A percentile compares a stretch with the other conserved stretches of the same genome.
These are phyloP conservation scores for Boletus coccyginus DNA, from an alignment of 768 basidiomycete genomes.

Conservation along the genomic window DNA sequence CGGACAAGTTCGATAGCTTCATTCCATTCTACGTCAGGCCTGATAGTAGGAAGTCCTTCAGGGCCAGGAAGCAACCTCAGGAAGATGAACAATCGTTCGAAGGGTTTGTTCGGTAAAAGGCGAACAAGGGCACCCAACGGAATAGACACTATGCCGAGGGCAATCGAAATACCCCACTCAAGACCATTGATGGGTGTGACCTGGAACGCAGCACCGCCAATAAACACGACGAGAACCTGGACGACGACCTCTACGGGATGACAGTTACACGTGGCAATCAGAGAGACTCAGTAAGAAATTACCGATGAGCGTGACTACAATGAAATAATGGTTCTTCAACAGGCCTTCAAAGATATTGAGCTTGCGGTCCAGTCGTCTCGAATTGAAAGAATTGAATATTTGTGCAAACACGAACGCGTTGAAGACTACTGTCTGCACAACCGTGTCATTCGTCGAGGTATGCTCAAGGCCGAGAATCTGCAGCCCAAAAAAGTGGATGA, in stretches of 20 bases:
- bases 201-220: constrained; percentile 90
- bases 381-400: constrained; percentile 95
- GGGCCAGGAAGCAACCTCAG: constrained; percentile 61
- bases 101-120: constrained; percentile 73
- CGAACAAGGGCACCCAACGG: constrained; percentile 85
- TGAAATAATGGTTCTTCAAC: constrained; percentile 76
- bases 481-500: constrained; percentile 86
- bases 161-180: constrained; percentile 93
- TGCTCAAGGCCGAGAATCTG: constrained; percentile 62
- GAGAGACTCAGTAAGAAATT: constrained; percentile 20
- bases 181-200: constrained; percentile 74
- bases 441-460: constrained; percentile 32
- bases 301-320: constrained; percentile 84
- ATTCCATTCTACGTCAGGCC: constrained; percentile 67
- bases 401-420: constrained; percentile 98
- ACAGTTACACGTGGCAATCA: constrained; percentile 4
- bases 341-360: constrained; percentile 91
- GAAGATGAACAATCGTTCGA: constrained; percentile 59
- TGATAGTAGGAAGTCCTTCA: constrained; percentile 58
- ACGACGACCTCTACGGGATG: constrained; percentile 68
- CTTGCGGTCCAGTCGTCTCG: constrained; percentile 77
- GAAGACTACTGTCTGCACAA: constrained; percentile 88
- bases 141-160: constrained; percentile 82
- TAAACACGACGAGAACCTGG: constrained; percentile 86
- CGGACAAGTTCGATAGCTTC: constrained; percentile 78